These are phyloP conservation scores for Cyclotella sp. DNA, from an alignment of 108 stramenopile genomes.

Conservation along the genomic window DNA sequence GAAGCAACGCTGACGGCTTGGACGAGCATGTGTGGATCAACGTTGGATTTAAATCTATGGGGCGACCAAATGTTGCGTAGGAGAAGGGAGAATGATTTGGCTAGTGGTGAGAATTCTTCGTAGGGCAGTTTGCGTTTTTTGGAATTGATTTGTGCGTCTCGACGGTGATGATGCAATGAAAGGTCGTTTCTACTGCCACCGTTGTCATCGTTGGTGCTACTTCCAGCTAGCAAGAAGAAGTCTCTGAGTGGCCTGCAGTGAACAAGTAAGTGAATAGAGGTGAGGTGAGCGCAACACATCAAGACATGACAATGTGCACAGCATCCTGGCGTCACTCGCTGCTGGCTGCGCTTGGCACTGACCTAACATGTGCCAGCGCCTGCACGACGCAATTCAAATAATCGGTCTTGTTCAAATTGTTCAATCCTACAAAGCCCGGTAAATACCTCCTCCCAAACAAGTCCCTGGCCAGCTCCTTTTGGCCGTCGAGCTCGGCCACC, in stretches of 20 bases:
- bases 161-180: background rate
- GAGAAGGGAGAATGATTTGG: slow-evolving; percentile 88
- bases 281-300: background rate
- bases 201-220: slow-evolving; percentile 3
- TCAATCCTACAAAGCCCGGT: slow-evolving; percentile 95
- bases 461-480: slow-evolving; percentile 84
- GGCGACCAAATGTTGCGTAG: slow-evolving; percentile 95
- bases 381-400: slow-evolving; percentile 93
- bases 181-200: background rate
- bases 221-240: slow-evolving; percentile 80
- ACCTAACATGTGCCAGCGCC: slow-evolving; percentile 88
- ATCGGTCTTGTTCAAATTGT: slow-evolving; percentile 95
- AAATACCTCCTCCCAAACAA: slow-evolving; percentile 93
- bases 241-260: slow-evolving; percentile 78
- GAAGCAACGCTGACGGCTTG: slow-evolving; percentile 89
- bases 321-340: background rate
- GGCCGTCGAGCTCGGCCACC: slow-evolving; percentile 79
- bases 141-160: background rate
- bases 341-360: background rate
- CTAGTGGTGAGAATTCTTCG: slow-evolving; percentile 58
- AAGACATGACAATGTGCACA: background rate
- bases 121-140: slow-evolving; percentile 35
- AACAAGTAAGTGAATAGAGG: background rate
- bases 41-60: slow-evolving; percentile 90
- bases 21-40: slow-evolving; percentile 96